Percentiles rank a stretch among this genome's conserved stretches.
Evolutionary conservation across 441 rosid genomes (phyloP).

Genomic region (Macaranga tanarius): DNA sequence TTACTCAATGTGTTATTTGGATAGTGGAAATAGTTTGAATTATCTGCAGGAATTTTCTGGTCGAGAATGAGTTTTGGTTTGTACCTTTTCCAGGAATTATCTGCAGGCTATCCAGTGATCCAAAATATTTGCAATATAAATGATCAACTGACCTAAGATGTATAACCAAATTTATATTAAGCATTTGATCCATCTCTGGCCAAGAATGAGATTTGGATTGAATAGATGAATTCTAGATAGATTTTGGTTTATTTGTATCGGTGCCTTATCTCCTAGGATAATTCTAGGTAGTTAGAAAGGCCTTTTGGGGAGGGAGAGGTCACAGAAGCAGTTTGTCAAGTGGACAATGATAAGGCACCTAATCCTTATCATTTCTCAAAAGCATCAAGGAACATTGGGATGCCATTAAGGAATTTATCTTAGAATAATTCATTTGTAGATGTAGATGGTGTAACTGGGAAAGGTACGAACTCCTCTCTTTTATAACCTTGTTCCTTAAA

Average conservation of each 20-base stretch:
- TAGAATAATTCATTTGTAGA: neutral
- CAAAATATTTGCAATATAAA: neutral
- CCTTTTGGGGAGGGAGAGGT: conserved; percentile 5
- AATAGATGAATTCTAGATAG: neutral
- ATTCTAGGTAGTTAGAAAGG: neutral
- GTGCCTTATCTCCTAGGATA: neutral
- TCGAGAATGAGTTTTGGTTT: no score
- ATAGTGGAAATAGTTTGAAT: neutral
- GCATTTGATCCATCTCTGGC: neutral
- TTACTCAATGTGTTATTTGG: neutral
- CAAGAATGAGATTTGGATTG: neutral
- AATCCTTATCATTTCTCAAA: neutral
- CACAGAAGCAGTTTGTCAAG: neutral
- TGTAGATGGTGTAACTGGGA: no score
- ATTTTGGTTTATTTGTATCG: neutral
- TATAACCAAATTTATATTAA: neutral
- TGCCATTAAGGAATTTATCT: neutral
- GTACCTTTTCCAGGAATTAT: no score
- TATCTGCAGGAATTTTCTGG: neutral
- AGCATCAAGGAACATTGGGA: neutral
- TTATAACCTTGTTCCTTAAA: neutral
- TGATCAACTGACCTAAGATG: neutral
- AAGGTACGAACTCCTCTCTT: neutral
- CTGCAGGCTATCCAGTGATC: neutral
- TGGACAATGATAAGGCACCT: conserved; percentile 1